Evolutionary conservation across 352 stramenopile genomes (phyloP).

Genomic region (Globisporangium nunn): DNA sequence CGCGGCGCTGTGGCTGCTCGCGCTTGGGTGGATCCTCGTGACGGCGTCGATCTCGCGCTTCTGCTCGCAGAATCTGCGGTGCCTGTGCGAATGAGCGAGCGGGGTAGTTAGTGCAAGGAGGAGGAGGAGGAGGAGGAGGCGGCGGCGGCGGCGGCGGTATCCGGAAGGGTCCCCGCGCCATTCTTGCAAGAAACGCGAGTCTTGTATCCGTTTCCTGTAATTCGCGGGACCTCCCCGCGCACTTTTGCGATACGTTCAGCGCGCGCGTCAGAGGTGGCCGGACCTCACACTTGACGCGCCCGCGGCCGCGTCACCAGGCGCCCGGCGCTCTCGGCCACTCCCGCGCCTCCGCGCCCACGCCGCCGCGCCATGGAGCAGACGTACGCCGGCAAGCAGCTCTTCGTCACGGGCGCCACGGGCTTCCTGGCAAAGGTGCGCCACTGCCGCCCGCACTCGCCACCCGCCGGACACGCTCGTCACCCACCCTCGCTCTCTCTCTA

Average conservation of each 20-base stretch:
- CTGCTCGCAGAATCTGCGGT: constrained; percentile 5
- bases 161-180: too few species aligned
- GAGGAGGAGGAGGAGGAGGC: too few species aligned
- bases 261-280: not conserved
- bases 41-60: constrained; percentile 2
- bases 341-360: not conserved
- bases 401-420: constrained; percentile 82
- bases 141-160: too few species aligned
- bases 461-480: too few species aligned
- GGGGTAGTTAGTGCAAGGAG: not conserved
- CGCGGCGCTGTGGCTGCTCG: not conserved
- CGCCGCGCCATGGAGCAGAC: constrained; percentile 34
- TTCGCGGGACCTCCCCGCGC: too few species aligned
- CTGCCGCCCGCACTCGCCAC: not conserved
- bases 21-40: constrained; percentile 7
- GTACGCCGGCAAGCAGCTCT: constrained; percentile 59
- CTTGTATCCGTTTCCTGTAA: too few species aligned
- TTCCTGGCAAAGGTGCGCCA: constrained; percentile 74
- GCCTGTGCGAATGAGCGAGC: not conserved
- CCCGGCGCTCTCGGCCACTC: not conserved
- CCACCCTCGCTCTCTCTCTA: constrained; percentile 6
- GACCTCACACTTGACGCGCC: not conserved
- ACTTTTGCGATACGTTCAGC: not conserved
- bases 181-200: not conserved
- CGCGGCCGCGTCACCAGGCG: too few species aligned